Conservation (phyloP, 805 yeast genomes). For the Suhomyces pyralidae region DNA sequence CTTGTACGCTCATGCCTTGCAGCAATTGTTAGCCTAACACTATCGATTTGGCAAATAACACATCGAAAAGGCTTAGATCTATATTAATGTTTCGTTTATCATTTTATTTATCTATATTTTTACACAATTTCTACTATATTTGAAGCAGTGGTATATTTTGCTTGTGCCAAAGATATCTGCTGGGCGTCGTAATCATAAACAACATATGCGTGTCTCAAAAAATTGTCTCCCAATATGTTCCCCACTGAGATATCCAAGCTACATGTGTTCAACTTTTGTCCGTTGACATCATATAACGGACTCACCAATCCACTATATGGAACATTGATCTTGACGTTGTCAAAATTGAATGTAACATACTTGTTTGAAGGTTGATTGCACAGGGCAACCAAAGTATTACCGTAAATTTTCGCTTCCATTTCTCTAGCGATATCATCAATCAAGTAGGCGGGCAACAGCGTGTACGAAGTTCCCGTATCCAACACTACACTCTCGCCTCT, state of each 20-base stretch:
- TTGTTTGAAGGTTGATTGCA: constrained; percentile 8
- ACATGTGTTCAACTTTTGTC: neutral
- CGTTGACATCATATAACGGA: neutral
- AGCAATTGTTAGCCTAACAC: too few species aligned
- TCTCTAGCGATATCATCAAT: neutral
- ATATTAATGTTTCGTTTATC: too few species aligned
- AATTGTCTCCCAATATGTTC: constrained; percentile 49
- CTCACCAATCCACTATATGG: constrained; percentile 6
- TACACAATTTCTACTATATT: constrained; percentile 2
- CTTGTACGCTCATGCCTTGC: too few species aligned
- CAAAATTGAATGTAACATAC: constrained; percentile 3
- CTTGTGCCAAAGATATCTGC: constrained; percentile 48
- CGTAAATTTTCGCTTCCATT: neutral
- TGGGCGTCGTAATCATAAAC: constrained; percentile 52
- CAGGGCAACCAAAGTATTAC: neutral
- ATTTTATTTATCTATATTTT: neutral
- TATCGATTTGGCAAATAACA: too few species aligned
- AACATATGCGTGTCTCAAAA: constrained; percentile 50
- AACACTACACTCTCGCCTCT: constrained; percentile 1
- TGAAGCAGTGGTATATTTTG: constrained; percentile 23
- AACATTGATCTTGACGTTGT: constrained; percentile 4
- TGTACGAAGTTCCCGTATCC: constrained; percentile 9
- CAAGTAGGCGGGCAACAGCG: constrained; percentile 3
- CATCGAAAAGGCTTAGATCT: too few species aligned
- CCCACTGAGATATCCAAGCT: neutral